Evolutionary conservation across 2,329 filamentous ascomycete genomes (phyloP), one percentile per base, ranked within the genome.

Genomic region (Fusarium virguliforme): DNA sequence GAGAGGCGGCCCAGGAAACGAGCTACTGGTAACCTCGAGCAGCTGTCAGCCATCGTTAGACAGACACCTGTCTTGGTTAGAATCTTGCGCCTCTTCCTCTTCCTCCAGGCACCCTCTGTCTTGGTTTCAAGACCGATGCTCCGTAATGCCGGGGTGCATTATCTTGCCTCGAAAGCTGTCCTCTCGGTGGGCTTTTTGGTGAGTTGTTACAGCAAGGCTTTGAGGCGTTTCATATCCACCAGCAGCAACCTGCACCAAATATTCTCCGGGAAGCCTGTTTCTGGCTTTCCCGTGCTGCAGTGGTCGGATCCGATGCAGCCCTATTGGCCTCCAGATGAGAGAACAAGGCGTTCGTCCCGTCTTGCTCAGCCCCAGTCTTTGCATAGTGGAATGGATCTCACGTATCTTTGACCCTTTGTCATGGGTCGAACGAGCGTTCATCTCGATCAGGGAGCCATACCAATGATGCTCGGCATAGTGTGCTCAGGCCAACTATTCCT

Each of bases 61-160:
- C 59, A 35, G 28, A 62, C 46, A 46, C 37, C 59, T 22, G 50
- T 62, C 18, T 32, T 28, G 30, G n/a, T n/a, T 35, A 26, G 37
- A 30, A 15, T 30, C 22, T 22, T 30, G 34, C 28, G 35, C 18
- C 38, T 40, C 24, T 22, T 30, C 8, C 57, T 68, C 32, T 54
- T 51, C 53, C 41, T 43, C 57, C 5, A 30, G 43, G 18, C 43
- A 48, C 26, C 30, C 22, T 50, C 24, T 54, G 40, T 26, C 28
- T 56, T 40, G 37, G 13, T 50, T 57, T 32, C 28, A 48, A 48
- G 43, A 18, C 24, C n/a, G 40, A 13, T 15, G n/a, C 54, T 40
- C 32, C 22, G 48, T 43, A 48, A 46, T 61, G 46, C 58, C 48
- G 53, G 34, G 30, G 50, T 57, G 58, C 57, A 65, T 60, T 34